Percentiles rank a stretch among this genome's conserved stretches.
These are phyloP conservation scores for Vigna hirtella DNA, from an alignment of 306 rosid species.

Conservation along the genomic window DNA sequence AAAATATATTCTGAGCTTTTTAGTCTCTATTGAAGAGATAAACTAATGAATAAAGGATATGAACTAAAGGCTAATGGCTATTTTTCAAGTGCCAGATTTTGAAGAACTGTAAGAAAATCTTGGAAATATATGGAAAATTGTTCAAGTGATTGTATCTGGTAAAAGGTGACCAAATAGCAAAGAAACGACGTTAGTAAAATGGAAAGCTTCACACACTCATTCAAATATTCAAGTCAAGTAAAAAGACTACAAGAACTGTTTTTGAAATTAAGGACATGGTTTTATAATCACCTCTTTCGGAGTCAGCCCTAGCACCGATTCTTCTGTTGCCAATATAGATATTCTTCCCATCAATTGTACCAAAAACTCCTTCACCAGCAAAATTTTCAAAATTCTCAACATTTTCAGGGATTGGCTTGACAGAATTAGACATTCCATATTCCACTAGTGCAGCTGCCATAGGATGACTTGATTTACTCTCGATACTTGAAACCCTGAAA, in stretches of 20 bases:
- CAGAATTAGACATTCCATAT: conserved; percentile 61
- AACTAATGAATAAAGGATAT: background rate
- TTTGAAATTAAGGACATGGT: background rate
- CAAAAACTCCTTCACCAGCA: conserved; percentile 86
- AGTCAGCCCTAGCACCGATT: conserved; percentile 66
- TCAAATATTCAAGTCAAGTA: background rate
- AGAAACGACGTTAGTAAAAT: background rate
- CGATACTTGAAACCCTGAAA: conserved; percentile 85
- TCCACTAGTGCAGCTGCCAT: conserved; percentile 83
- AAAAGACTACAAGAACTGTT: background rate
- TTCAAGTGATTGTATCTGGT: background rate
- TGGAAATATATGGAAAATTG: background rate
- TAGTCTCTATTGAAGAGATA: background rate
- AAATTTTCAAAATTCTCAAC: conserved; percentile 78
- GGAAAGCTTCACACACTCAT: background rate
- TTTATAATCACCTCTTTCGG: conserved; percentile 55
- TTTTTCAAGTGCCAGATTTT: background rate
- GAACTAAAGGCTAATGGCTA: background rate
- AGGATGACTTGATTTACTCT: conserved; percentile 97
- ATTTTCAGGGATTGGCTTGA: conserved; percentile 72
- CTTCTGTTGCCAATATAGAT: conserved; percentile 77
- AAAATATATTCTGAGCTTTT: background rate
- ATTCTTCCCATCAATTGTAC: conserved; percentile 70
- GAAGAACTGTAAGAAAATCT: background rate
- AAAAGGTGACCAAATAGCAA: background rate